A percentile compares a stretch with the other conserved stretches of the same genome.
These are phyloP conservation scores for Aspergillus clavatus DNA, from an alignment of 2,329 filamentous ascomycete species.

Conservation along the genomic window DNA sequence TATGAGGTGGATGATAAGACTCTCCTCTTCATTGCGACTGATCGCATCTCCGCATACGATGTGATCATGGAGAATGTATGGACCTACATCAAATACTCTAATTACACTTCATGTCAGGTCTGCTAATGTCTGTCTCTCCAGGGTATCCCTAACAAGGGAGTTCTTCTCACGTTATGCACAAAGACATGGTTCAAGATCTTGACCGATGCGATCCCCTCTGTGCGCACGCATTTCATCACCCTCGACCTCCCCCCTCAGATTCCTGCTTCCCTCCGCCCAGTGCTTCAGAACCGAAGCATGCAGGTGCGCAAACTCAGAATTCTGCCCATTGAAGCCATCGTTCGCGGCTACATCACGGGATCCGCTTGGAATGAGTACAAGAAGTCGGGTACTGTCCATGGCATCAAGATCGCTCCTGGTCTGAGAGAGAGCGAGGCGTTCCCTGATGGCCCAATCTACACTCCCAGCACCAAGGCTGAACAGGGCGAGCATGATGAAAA, in stretches of 20 bases:
- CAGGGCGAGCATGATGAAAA: slow-evolving; percentile 78
- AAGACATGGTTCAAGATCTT: slow-evolving; percentile 65
- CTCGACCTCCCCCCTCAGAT: slow-evolving; percentile 52
- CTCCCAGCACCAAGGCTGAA: slow-evolving; percentile 81
- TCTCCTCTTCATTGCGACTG: slow-evolving; percentile 77
- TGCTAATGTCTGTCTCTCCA: slow-evolving; percentile 25
- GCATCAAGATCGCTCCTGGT: slow-evolving; percentile 63
- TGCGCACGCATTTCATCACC: slow-evolving; percentile 61
- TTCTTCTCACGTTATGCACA: slow-evolving; percentile 63
- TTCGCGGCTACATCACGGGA: slow-evolving; percentile 86
- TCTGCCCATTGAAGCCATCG: slow-evolving; percentile 75
- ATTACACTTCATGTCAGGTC: neutral
- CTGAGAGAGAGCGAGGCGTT: slow-evolving; percentile 67
- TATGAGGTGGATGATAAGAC: slow-evolving; percentile 66
- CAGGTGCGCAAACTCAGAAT: slow-evolving; percentile 68
- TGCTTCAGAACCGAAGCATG: slow-evolving; percentile 67
- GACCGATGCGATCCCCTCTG: slow-evolving; percentile 49
- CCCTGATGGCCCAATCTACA: slow-evolving; percentile 63
- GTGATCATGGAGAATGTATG: slow-evolving; percentile 75
- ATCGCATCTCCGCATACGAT: slow-evolving; percentile 94
- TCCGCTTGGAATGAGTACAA: slow-evolving; percentile 78
- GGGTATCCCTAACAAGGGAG: slow-evolving; percentile 65
- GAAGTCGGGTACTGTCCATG: slow-evolving; percentile 71
- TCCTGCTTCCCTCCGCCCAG: slow-evolving; percentile 44
- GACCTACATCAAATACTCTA: slow-evolving; percentile 32